Conservation (phyloP, 2,329 filamentous ascomycete species). For the Beauveria sp. region DNA sequence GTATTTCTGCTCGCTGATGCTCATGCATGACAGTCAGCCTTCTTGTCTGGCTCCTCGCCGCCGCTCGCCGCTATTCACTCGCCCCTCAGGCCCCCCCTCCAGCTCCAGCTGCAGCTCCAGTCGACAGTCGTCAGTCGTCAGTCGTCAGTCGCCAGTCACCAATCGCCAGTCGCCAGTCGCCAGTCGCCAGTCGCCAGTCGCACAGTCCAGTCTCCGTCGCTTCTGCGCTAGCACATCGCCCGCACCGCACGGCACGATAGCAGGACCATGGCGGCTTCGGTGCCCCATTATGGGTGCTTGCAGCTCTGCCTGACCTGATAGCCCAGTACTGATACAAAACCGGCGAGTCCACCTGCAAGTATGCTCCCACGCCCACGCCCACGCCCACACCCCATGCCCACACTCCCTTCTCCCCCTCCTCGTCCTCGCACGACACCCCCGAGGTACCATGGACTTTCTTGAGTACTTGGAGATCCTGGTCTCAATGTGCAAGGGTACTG, state of each 20-base stretch:
- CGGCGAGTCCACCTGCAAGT: neutral
- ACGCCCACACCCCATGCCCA: too few relatives aligned
- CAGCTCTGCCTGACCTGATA: neutral
- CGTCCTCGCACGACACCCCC: neutral
- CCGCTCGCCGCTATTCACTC: neutral
- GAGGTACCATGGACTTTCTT: conserved; percentile 5
- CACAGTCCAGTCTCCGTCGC: neutral
- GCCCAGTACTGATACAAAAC: neutral
- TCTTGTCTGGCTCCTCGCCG: neutral
- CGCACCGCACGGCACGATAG: conserved; percentile 1
- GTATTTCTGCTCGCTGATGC: conserved; percentile 6
- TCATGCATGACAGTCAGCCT: conserved; percentile 9
- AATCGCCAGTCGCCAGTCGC: neutral
- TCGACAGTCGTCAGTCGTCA: neutral
- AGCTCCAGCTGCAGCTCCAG: neutral
- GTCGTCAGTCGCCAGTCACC: neutral
- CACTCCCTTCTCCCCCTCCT: neutral
- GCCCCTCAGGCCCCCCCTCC: neutral
- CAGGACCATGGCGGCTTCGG: neutral
- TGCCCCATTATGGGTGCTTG: neutral
- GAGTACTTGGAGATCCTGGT: neutral
- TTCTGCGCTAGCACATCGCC: conserved; percentile 6
- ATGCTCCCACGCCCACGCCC: neutral
- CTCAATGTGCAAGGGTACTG: conserved; percentile 1
- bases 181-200: too few relatives aligned